phyloP scores from a whole-genome alignment of 805 yeast genomes.

The Saccharomycopsis sp. region DNA sequence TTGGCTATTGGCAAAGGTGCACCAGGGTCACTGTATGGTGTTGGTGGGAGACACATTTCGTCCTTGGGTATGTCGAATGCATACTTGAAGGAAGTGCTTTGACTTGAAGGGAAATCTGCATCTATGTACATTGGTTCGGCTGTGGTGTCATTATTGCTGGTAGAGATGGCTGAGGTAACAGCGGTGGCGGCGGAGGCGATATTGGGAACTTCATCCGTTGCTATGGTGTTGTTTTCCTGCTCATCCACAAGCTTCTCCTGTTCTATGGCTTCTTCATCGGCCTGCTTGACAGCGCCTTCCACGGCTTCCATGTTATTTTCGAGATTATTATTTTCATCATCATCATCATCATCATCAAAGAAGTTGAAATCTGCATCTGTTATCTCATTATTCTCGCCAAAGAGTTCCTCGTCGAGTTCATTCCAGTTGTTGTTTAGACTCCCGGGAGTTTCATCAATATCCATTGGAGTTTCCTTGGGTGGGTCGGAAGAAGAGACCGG shows the following conservation, averaged over 20 bases:
- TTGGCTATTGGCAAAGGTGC: constrained; percentile 66
- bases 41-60: constrained; percentile 44
- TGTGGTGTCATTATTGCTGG: too few relatives aligned
- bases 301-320: background rate
- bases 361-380: constrained; percentile 26
- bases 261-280: background rate
- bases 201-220: too few relatives aligned
- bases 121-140: too few relatives aligned
- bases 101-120: too few relatives aligned
- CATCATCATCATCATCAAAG: constrained; percentile 21
- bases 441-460: background rate
- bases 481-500: too few relatives aligned
- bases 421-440: constrained; percentile 23
- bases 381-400: constrained; percentile 26
- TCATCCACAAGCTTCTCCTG: background rate
- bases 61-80: constrained; percentile 51
- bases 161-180: too few relatives aligned
- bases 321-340: background rate
- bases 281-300: background rate
- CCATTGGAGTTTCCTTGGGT: constrained; percentile 18
- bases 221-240: too few relatives aligned
- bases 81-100: too few relatives aligned
- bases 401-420: constrained; percentile 28
- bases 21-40: constrained; percentile 64
- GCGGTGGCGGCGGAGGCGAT: background rate